Evolutionary conservation across 139 green algal species (phyloP), one percentile per base, ranked within the genome.

Genomic region (Chlorella sp.): DNA sequence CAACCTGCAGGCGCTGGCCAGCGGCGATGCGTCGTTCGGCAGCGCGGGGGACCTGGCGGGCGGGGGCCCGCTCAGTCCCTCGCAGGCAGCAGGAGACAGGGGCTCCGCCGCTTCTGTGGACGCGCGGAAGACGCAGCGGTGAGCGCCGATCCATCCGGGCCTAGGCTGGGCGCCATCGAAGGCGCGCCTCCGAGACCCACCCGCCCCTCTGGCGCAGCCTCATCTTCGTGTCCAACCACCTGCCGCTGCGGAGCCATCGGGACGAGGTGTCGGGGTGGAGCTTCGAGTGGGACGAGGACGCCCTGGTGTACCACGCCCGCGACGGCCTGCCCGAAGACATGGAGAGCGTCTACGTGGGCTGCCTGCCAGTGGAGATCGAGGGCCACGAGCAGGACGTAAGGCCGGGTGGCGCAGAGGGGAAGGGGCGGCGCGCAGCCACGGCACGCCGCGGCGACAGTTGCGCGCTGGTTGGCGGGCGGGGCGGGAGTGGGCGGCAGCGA

Each of bases 231-330:
- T 89, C 88, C 35, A 98, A 98, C 82, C 89, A 97, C 69, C 84
- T 98, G 38, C 95, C 95, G 8, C 69, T 98, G 42, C 82, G 84
- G 1, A 80, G 85, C 0, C 91, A 87, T 63, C 77, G 74, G 25
- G 70, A 73, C 25, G 79, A 79, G 8, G 73, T 71, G 7, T 74
- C 45, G 21, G 84, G 74, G 1, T 98, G 92, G 92, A 83, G 86
- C 48, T 98, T 99, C 76, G 91, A 95, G 67, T 95, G 90, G 90
- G 93, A 99, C 79, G 90, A 98, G 67, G 95, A 99, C 78, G 92
- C 95, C 9, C 85, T 99, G 29, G 87, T 97, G 23, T 85, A 85
- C 0, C 95, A 99, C 81, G 96, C 96, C 4, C 85, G 92, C 85
- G 93, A 95, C 40, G 93, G 93, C 9, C 65, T 96, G 15, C 81